Base-by-base conservation (phyloP, 1,284 basidiomycete species). In the Cystobasidiaceae sp. region DNA sequence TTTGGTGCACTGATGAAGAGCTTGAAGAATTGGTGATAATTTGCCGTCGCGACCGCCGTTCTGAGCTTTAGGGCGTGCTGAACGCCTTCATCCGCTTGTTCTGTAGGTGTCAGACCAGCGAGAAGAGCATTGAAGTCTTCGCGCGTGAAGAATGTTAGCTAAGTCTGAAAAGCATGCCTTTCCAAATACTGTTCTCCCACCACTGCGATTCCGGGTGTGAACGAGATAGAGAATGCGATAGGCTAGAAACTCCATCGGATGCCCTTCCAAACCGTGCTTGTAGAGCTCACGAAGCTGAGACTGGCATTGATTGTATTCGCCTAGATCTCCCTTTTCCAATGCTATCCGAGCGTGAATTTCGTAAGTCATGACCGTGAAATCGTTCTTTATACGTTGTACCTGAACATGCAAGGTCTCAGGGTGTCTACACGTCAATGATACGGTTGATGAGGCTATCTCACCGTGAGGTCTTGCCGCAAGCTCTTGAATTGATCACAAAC, bases 321-420 rank as follows among this genome's bases (percentile, higher is more conserved):
- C 93, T 81, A 98, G 88, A 76, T 99, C 96, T 75, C 84, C 86
- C 72, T 87, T 89, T 82, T 96, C 92, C 27, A 97, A 80, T 45
- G 96, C 96, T 80, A 98, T 96, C 27, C 96, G 86, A 25, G 92
- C 96, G 78, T 98, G 96, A 50, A 93, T 96, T 77, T 99, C 96
- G 76, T 99, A 99, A 11, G 97, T 94, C 77, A 88, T 84, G 34
- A 94, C 93, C 0, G 96, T 97, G 74, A 99, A 97, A 61, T 96
- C 90, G 73, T 97, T 98, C 81, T 97, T 97, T 76, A 99, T 97
- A 34, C 94, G 86, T 81, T 99, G 96, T n/a, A 98, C 93, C 93
- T 96, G 73, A n/a, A 33, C 21, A 46, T 4, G 4, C 27, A 2
- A 21, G 21, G 37, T 15, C n/a, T n/a, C n/a, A n/a, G n/a, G n/a